phyloP scores from a whole-genome alignment of 176 grass and related monocot genomes.

The Dendrocalamus sinicus region DNA sequence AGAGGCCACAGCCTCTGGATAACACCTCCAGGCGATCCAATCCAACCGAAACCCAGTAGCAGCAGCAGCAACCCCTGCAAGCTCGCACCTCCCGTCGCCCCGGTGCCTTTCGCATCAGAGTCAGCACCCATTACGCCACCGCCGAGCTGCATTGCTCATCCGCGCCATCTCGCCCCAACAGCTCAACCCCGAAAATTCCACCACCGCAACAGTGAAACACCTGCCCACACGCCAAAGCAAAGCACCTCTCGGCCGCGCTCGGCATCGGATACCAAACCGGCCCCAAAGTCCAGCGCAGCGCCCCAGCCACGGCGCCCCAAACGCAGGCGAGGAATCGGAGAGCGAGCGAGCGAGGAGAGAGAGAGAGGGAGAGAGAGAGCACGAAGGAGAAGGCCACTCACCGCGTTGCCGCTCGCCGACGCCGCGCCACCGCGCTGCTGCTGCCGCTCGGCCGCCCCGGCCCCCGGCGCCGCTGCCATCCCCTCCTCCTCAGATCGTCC shows the following conservation, averaged over 20 bases:
- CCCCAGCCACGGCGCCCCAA: background rate
- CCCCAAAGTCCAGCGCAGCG: background rate
- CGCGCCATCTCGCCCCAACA: background rate
- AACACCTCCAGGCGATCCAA: background rate
- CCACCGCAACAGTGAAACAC: background rate
- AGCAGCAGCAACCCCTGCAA: background rate
- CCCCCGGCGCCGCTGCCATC: slow-evolving; percentile 22
- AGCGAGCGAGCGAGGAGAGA: too few species aligned
- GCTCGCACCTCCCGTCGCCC: background rate
- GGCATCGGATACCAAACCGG: slow-evolving; percentile 26
- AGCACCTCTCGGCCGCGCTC: background rate
- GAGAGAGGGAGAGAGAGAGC: background rate
- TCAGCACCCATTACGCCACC: background rate
- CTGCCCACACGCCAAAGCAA: background rate
- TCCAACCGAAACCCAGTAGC: background rate
- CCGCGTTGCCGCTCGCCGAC: slow-evolving; percentile 53
- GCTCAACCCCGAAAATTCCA: slow-evolving; percentile 30
- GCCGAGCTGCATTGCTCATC: background rate
- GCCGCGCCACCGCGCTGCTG: slow-evolving; percentile 47
- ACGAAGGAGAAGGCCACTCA: slow-evolving; percentile 33
- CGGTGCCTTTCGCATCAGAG: background rate
- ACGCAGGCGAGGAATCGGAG: slow-evolving; percentile 12
- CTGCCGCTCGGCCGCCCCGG: slow-evolving; percentile 43
- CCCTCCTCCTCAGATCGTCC: slow-evolving; percentile 57
- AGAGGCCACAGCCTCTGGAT: background rate